Base-by-base conservation (phyloP, 768 basidiomycete species). In the Paxillus rubicundulus region DNA sequence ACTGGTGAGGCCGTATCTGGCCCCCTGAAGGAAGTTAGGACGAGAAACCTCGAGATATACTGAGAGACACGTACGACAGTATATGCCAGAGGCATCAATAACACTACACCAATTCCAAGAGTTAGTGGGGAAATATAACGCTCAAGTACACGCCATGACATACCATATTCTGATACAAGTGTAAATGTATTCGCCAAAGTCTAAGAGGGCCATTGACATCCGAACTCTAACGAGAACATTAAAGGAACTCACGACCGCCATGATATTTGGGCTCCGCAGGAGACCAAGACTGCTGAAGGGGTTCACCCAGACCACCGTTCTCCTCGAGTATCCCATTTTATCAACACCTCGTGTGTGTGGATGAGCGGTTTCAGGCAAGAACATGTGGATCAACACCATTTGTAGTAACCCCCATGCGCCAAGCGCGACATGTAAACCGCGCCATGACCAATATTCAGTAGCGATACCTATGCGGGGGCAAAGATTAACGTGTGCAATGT, bases 321-420 rank as follows among this genome's bases (percentile, higher is more conserved):
- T 67, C 4, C 52, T 58, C 2, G 56, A 55, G 4, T 60, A 53
- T 27, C 49, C 50, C 4, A 64, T 52, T 53, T 80, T 80, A 48
- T 85, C 84, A 2, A 85, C 70, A 0, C 83, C 80, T 36, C 77
- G 71, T 1, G 76, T 61, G 6, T 81, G 77, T 1, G 86, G 85
- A 58, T 85, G 82, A 45, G 77, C 80, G 2, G 86, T 88, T 59
- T 89, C 87, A 0, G 86, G 86, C n/a, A 86, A 75, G 47, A 74
- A 75, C 2, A 77, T 38, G 1, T 62, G 45, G 27, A 86, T 71
- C 7, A 70, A 54, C 7, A 76, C 6, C 33, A 80, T 71, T 2
- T 72, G 69, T 1, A 75, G 13, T 0, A 78, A 34, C 2, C 77
- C 78, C 36, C 70, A 63, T 0, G 72, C 34, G 3, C 76, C 78